Evolutionary conservation across 129 eudicot genomes (phyloP), one percentile per base, ranked within the genome.

Genomic region (Chrysanthemum seticuspe): DNA sequence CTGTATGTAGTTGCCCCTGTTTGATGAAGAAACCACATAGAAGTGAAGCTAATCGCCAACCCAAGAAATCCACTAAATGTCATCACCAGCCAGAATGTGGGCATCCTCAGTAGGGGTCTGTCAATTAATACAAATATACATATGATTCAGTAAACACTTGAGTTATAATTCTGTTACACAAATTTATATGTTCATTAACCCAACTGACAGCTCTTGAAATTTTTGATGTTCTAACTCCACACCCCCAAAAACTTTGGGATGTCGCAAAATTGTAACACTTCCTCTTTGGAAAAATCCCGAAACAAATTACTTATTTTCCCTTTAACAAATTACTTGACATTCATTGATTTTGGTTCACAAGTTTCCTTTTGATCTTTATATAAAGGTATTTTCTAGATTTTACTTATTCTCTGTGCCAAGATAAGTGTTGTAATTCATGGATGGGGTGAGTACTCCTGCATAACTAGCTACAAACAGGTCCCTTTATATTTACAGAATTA

Each of bases 11-110:
- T 95, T 21, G 99, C 97, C 44, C 96, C 91, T 2, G 99, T 95
- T 83, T 95, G 97, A 82, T 91, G 99, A 75, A 95, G 99, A 85
- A 95, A 95, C 99, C 99, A 95, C 99, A 95, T 95, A 60, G 97
- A 95, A 53, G 91, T 90, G 87, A 95, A 95, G 84, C 99, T 95
- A 67, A 95, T 95, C 4, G 96, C 97, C 82, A 95, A 81, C 59
- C 99, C 99, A 83, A 95, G 80, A 48, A 90, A 80, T 67, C 99
- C 99, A 80, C 99, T 95, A 49, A 95, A 79, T 34, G 97, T 95
- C 80, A 88, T 90, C 78, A 95, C 97, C 77, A 95, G 62, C 99
- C 99, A 95, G 81, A 95, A 95, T 10, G 82, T 83, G 11, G 99
- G 97, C 83, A 88, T 65, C 68, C 88, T 83, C 70, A 95, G 55